Base-by-base conservation (phyloP, 1,139 yeast genomes). In the Yamadazyma epiphylla region DNA sequence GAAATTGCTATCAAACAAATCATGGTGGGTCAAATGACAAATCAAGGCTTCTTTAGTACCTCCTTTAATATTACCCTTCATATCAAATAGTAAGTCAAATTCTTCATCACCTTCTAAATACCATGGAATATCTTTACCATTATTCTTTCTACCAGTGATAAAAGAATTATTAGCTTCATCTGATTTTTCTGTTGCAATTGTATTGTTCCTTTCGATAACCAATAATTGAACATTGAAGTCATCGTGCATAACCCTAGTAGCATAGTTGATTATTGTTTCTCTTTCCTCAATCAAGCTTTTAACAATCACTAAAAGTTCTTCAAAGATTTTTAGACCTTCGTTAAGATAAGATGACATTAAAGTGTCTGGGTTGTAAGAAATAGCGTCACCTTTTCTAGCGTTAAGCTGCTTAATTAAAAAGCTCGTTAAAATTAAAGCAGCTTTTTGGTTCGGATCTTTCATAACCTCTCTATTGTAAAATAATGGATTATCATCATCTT, bases 1-100 rank as follows among this genome's bases (percentile, higher is more conserved):
- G 58, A 81, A 89, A 15, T 71, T 66, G 8, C 80, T 73, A 51
- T 86, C 94, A 31, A 74, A 64, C 27, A 73, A 58, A 36, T 77
- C 78, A 50, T 89, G 96, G 48, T 83, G 85, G 0, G 96, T 86
- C 38, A 91, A 66, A 53, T 85, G 88, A 30, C 91, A 85, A 9
- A 91, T 71, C 32, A 91, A 60, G 0, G 95, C 95, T 32, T 74
- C 79, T 35, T 78, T 74, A 0, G 95, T 80, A 5, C 97, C 97
- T 27, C 96, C 97, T 49, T 83, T 82, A 29, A 89, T 71, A 30
- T 70, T 69, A 3, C 91, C 94, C 39, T 79, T 79, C 24, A 77
- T 63, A 44, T 88, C 95, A 45, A 78, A 78, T 15, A 86, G 64
- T 36, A 89, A 62, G 38, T 80, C 85, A 39, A 66, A 76, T 40